These are phyloP conservation scores for Sarocladiaceae sp. DNA, from an alignment of 2,329 filamentous ascomycete genomes.

Conservation along the genomic window DNA sequence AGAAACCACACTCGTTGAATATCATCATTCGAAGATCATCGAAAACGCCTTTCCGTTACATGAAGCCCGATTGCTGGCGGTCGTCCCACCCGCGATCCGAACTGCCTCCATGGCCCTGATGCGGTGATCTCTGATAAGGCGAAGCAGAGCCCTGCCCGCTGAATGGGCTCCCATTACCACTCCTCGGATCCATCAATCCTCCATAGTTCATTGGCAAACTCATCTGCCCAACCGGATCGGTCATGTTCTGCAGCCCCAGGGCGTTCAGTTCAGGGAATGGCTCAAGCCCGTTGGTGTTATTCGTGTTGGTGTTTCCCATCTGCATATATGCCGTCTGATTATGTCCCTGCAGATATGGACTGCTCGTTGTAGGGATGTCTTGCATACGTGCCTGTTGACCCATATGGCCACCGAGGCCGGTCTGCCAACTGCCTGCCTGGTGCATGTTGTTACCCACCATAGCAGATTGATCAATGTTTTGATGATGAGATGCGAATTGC, in stretches of 20 bases:
- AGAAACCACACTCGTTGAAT: too few species aligned
- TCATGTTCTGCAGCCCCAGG: conserved; percentile 24
- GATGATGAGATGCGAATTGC: neutral
- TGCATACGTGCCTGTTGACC: conserved; percentile 14
- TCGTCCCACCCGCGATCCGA: conserved; percentile 21
- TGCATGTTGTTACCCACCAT: neutral
- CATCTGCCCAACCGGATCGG: conserved; percentile 19
- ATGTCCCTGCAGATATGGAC: conserved; percentile 17
- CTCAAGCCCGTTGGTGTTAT: conserved; percentile 18
- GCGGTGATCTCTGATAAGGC: conserved; percentile 30
- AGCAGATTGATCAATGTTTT: neutral
- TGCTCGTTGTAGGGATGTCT: conserved; percentile 19
- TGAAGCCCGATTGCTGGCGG: conserved; percentile 16
- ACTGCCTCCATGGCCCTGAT: conserved; percentile 20
- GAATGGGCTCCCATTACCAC: conserved; percentile 30
- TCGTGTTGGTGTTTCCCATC: conserved; percentile 18
- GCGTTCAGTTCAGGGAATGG: conserved; percentile 28
- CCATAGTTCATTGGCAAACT: conserved; percentile 25
- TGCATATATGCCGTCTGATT: conserved; percentile 17
- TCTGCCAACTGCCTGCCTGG: neutral
- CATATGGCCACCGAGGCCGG: neutral
- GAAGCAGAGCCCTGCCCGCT: conserved; percentile 31
- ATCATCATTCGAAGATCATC: too few species aligned
- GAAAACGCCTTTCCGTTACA: conserved; percentile 8
- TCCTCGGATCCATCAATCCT: conserved; percentile 25